These are phyloP conservation scores for Cercospora brassicicola DNA, from an alignment of 2,329 filamentous ascomycete genomes.

Conservation along the genomic window DNA sequence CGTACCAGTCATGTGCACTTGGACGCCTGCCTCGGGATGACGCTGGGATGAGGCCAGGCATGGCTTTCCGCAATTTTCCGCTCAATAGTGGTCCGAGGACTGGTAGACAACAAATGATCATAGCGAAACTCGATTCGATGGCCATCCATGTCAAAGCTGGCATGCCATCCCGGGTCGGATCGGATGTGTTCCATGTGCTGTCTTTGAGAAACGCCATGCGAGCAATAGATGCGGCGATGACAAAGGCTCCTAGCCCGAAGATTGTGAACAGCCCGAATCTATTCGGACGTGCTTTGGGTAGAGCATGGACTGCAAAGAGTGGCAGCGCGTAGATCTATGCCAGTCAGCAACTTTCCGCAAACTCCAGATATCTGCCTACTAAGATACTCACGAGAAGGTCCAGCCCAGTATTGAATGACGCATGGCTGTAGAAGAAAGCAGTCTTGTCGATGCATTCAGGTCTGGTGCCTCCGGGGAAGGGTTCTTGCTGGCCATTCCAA, in stretches of 20 bases:
- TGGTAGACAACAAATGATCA: constrained; percentile 33
- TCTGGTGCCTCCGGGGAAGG: background rate
- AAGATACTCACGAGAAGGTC: constrained; percentile 31
- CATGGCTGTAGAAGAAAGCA: constrained; percentile 34
- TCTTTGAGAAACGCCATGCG: constrained; percentile 30
- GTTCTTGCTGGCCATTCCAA: constrained; percentile 2
- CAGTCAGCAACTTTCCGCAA: background rate
- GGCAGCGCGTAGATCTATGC: constrained; percentile 33
- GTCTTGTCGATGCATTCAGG: constrained; percentile 28
- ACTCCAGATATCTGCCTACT: background rate
- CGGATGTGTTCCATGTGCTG: constrained; percentile 23
- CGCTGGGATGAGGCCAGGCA: background rate
- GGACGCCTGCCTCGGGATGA: background rate
- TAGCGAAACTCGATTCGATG: constrained; percentile 31
- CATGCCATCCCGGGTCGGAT: constrained; percentile 32
- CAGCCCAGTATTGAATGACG: constrained; percentile 32
- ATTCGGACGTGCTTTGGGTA: constrained; percentile 28
- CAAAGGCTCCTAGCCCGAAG: constrained; percentile 32
- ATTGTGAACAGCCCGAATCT: constrained; percentile 30
- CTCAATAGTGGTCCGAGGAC: constrained; percentile 23
- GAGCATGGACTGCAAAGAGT: constrained; percentile 30
- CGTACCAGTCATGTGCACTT: constrained; percentile 6
- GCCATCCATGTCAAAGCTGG: constrained; percentile 32
- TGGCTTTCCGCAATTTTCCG: constrained; percentile 10
- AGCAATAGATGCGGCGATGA: constrained; percentile 32